Base-by-base conservation (phyloP, 2,329 filamentous ascomycete species). In the Sporothrix pseudoabietina region DNA sequence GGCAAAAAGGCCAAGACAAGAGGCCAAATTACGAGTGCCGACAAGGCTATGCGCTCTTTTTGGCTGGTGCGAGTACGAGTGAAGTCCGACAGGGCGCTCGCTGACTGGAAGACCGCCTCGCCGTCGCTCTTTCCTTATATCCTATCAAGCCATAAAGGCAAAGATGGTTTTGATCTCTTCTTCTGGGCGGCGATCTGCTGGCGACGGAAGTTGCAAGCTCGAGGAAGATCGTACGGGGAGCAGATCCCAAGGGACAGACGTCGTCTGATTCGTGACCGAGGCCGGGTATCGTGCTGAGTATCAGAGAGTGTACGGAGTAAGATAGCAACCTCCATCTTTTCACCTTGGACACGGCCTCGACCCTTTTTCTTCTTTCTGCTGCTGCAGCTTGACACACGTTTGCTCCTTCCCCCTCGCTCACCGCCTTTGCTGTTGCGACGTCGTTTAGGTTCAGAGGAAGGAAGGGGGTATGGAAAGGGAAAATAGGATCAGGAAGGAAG, bases 361-460 rank as follows among this genome's bases (percentile, higher is more conserved):
- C 26, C 30, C 55, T 35, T 22, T 57, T 35, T 59, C 55, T 35
- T 35, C 26, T 19, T 59, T 32, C 55, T 8, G 12, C n/a, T 22
- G 59, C 19, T 44, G 39, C 61, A 30, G 10, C 35, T 30, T 66
- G 61, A 66, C 39, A 47, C 39, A 68, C 65, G 30, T n/a, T 68
- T 35, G 14, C 65, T 32, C 39, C 22, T 49, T 52, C 47, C 19
- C 66, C 3, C n/a, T 35, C 47, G 10, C 49, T 69, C 66, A 69
- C 66, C 66, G 66, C 66, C 49, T 68, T 41, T 55, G 66, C 49
- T 26, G 49, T 35, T 69, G 66, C 32, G 19, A 69, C 66, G 26
- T 55, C 49, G 49, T 35, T 49, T 35, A 10, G n/a, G 49, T 35
- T 49, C 35, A 10, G n/a, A 49, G 12, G 44, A 32, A 4, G 22